Conservation (phyloP, 2,329 filamentous ascomycete species). For the Neonectria punicea region DNA sequence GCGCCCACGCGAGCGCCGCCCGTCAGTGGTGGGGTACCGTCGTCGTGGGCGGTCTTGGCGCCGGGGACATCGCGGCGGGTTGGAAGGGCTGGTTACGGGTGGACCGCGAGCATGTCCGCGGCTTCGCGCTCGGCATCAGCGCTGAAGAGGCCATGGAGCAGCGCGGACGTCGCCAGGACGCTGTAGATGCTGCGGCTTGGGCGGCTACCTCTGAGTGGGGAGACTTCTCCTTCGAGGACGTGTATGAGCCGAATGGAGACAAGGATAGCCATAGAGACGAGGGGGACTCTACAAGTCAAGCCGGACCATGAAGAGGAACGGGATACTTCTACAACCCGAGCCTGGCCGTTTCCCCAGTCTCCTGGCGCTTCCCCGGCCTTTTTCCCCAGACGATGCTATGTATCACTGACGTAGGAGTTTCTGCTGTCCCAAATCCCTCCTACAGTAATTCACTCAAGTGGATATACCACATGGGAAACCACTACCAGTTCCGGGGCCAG, state of each 20-base stretch:
- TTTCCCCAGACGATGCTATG: background rate
- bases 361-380: background rate
- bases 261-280: background rate
- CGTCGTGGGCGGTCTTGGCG: conserved; percentile 57
- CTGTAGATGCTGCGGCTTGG: conserved; percentile 58
- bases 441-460: conserved; percentile 1
- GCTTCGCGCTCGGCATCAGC: conserved; percentile 53
- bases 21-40: conserved; percentile 70
- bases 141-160: conserved; percentile 58
- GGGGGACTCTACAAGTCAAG: background rate
- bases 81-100: conserved; percentile 65
- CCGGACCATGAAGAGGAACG: background rate
- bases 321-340: background rate
- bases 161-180: conserved; percentile 51
- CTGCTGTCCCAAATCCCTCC: background rate
- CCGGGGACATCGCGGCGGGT: conserved; percentile 46
- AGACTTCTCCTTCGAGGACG: conserved; percentile 54
- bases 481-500: background rate
- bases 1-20: conserved; percentile 52
- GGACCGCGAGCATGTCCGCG: conserved; percentile 54
- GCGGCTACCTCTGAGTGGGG: conserved; percentile 61
- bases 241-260: conserved; percentile 9
- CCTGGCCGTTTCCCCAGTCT: conserved; percentile 1
- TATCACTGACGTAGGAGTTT: conserved; percentile 15
- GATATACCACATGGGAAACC: background rate